Conservation (phyloP, 768 basidiomycete genomes). For the Tubosaeta brunneosetosa region DNA sequence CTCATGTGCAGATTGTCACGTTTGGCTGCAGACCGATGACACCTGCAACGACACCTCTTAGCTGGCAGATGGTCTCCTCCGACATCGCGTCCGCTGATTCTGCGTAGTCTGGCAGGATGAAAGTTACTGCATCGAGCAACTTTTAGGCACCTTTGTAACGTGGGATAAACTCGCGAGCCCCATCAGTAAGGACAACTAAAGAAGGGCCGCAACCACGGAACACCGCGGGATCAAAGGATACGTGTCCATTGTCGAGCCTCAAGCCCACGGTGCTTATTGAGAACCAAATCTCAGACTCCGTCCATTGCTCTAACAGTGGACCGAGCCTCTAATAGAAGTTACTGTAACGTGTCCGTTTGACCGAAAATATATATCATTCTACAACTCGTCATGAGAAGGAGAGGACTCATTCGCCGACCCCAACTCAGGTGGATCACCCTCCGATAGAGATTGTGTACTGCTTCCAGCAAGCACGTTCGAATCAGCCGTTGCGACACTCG, state of each 20-base stretch:
- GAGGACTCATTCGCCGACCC: not conserved
- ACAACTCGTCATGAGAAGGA: slow-evolving; percentile 18
- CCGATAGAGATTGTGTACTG: slow-evolving; percentile 27
- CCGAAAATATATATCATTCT: slow-evolving; percentile 2
- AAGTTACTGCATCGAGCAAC: too few species aligned
- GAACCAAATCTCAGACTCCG: too few species aligned
- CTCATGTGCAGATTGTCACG: not conserved
- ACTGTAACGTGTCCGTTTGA: not conserved
- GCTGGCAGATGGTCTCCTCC: too few species aligned
- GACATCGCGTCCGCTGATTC: too few species aligned
- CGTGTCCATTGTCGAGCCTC: too few species aligned
- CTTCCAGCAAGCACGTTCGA: slow-evolving; percentile 59
- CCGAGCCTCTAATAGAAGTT: not conserved
- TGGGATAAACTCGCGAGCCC: too few species aligned
- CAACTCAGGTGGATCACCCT: not conserved
- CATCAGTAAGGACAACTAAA: too few species aligned
- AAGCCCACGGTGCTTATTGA: too few species aligned
- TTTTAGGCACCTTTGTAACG: too few species aligned
- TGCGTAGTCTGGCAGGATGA: too few species aligned
- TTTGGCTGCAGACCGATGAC: not conserved
- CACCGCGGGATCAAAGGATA: not conserved
- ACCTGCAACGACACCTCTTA: too few species aligned
- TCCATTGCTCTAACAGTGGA: not conserved
- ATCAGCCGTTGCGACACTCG: slow-evolving; percentile 63
- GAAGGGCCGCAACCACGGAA: too few species aligned